These are phyloP conservation scores for Bisporella sp. DNA, from an alignment of 2,329 filamentous ascomycete genomes.

Conservation along the genomic window DNA sequence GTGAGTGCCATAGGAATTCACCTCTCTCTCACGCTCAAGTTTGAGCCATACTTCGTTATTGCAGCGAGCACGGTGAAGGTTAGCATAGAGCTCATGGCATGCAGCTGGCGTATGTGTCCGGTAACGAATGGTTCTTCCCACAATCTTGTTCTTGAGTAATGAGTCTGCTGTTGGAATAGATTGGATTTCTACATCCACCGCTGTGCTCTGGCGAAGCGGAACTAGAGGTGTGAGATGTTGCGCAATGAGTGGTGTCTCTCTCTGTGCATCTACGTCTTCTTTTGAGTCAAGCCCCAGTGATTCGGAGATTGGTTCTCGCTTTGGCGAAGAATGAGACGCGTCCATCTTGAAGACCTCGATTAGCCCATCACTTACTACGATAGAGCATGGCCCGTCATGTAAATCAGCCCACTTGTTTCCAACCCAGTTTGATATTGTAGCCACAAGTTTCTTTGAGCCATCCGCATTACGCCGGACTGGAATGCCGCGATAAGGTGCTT, in stretches of 20 bases:
- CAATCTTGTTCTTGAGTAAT: slow-evolving; percentile 44
- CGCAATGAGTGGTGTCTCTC: slow-evolving; percentile 48
- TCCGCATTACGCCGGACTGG: slow-evolving; percentile 32
- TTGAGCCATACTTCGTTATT: slow-evolving; percentile 85
- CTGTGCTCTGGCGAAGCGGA: slow-evolving; percentile 82
- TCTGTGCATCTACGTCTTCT: slow-evolving; percentile 22
- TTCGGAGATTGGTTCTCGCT: slow-evolving; percentile 25
- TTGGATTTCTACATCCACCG: slow-evolving; percentile 87
- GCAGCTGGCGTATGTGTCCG: slow-evolving; percentile 70
- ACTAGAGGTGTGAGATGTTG: slow-evolving; percentile 89
- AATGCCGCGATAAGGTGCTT: slow-evolving; percentile 56
- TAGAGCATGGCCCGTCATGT: slow-evolving; percentile 42
- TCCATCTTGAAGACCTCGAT: slow-evolving; percentile 47
- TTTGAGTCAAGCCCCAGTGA: neutral
- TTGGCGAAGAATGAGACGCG: slow-evolving; percentile 30
- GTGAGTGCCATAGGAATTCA: slow-evolving; percentile 59
- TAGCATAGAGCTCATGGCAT: slow-evolving; percentile 73
- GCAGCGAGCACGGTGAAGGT: slow-evolving; percentile 83
- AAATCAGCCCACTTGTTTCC: slow-evolving; percentile 56
- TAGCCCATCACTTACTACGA: slow-evolving; percentile 50
- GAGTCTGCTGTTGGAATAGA: slow-evolving; percentile 74
- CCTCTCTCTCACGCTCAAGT: slow-evolving; percentile 59
- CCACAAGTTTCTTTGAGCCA: slow-evolving; percentile 36
- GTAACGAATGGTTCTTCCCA: slow-evolving; percentile 65
- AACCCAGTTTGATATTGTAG: slow-evolving; percentile 56